Conservation (phyloP, 129 eudicot species). For the carrot (Daucus carota) region DNA sequence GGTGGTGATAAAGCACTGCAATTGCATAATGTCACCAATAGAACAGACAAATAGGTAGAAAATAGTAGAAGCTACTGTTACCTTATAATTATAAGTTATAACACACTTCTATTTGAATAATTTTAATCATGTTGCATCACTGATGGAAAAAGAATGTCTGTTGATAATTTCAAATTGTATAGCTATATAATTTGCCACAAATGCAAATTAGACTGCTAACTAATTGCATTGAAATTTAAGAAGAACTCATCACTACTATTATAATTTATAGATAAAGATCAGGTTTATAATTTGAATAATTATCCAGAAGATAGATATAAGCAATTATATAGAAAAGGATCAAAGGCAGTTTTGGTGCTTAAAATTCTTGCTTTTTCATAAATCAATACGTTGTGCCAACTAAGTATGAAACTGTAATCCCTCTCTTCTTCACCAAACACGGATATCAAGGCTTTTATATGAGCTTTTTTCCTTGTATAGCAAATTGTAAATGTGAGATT, state of each 20-base stretch:
- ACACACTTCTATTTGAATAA: not conserved
- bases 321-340: not conserved
- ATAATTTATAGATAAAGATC: not conserved
- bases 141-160: not conserved
- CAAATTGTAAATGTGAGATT: not conserved
- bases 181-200: not conserved
- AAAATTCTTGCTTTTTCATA: not conserved
- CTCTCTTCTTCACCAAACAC: not conserved
- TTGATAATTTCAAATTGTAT: not conserved
- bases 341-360: not conserved
- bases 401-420: not conserved
- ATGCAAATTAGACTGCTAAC: not conserved
- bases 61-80: not conserved
- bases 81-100: not conserved
- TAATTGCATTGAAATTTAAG: not conserved
- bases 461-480: not conserved
- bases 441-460: not conserved
- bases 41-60: not conserved
- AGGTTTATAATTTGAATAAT: not conserved
- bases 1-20: not conserved
- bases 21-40: not conserved
- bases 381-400: not conserved
- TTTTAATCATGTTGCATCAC: not conserved
- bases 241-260: not conserved
- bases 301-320: not conserved